Percentiles rank a stretch among this genome's conserved stretches.
phyloP scores from a whole-genome alignment of 2,329 filamentous ascomycete genomes.

The Botrytis tulipae region DNA sequence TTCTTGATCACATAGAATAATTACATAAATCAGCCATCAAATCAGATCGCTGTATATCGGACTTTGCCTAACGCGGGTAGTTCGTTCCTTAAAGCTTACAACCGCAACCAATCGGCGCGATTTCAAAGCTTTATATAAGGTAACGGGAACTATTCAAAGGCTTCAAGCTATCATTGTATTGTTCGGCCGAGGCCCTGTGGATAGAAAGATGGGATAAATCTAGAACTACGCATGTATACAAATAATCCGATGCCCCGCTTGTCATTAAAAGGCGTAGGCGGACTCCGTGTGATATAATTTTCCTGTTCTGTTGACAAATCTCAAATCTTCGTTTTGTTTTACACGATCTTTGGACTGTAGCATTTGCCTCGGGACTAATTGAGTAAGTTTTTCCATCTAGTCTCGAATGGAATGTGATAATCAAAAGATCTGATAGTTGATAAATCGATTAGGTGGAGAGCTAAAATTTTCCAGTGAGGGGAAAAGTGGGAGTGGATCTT shows the following conservation, averaged over 20 bases:
- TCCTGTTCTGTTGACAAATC: background rate
- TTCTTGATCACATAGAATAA: background rate
- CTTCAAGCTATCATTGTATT: background rate
- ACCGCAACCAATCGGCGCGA: background rate
- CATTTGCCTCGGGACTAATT: background rate
- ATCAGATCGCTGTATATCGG: background rate
- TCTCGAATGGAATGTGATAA: background rate
- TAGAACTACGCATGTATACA: background rate
- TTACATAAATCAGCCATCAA: constrained; percentile 2
- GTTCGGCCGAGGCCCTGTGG: background rate
- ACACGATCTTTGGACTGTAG: background rate
- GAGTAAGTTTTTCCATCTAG: background rate
- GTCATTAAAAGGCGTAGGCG: background rate
- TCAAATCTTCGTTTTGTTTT: background rate
- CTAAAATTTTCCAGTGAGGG: constrained; percentile 2
- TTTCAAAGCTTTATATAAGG: constrained; percentile 6
- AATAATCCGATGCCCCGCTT: background rate
- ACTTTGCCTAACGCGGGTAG: background rate
- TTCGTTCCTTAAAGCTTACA: background rate
- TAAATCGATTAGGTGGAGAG: background rate
- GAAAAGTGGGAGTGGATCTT: constrained; percentile 1
- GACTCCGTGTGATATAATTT: background rate
- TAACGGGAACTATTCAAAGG: background rate
- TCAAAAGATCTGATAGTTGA: background rate
- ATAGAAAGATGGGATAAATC: background rate